These are phyloP conservation scores for Leccinellum albellum DNA, from an alignment of 768 basidiomycete genomes.

Conservation along the genomic window DNA sequence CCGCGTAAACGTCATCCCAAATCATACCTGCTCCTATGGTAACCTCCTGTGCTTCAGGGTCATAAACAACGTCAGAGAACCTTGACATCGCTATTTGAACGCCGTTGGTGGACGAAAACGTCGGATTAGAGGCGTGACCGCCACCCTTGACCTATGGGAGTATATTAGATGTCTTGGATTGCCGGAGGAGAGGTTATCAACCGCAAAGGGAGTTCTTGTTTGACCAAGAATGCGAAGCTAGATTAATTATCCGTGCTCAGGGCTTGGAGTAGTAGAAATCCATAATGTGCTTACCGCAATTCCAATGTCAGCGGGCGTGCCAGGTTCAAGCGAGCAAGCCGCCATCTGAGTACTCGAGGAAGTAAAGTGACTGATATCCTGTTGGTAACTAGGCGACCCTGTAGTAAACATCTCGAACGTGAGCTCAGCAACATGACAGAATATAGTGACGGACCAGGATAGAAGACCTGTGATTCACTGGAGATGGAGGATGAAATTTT, in stretches of 20 bases:
- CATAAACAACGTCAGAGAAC: not conserved
- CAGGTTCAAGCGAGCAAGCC: not conserved
- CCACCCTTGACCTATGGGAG: not conserved
- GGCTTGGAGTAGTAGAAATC: not conserved
- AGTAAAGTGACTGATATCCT: conserved; percentile 32
- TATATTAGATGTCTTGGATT: not conserved
- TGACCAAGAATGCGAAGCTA: not conserved
- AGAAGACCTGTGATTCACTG: conserved; percentile 1
- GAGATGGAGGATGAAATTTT: conserved; percentile 1
- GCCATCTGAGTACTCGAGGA: not conserved
- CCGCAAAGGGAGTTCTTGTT: not conserved
- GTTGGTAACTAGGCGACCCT: conserved; percentile 30
- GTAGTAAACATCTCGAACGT: not conserved
- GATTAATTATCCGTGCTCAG: not conserved
- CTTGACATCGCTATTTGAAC: not conserved
- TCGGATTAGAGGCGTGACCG: not conserved
- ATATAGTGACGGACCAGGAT: not conserved
- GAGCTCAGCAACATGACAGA: no score
- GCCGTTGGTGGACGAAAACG: not conserved
- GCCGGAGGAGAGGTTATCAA: not conserved
- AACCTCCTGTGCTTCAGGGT: not conserved
- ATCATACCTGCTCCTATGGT: not conserved
- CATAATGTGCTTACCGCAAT: not conserved
- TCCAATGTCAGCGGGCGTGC: not conserved
- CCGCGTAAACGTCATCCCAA: not conserved